phyloP scores from a whole-genome alignment of 2,329 filamentous ascomycete genomes.

The Peltaster fructicola region DNA sequence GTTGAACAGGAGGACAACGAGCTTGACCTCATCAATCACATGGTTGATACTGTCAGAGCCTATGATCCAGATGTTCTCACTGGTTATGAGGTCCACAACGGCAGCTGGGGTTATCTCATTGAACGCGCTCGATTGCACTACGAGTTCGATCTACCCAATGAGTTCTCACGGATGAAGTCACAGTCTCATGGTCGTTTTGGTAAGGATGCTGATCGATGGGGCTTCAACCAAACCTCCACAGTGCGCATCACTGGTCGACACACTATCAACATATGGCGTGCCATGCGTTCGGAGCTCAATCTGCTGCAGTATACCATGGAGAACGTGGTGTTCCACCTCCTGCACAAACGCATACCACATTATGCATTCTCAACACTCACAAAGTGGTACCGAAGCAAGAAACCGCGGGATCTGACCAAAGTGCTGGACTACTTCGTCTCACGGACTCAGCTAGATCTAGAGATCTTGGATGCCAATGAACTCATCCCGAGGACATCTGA shows the following conservation, averaged over 20 bases:
- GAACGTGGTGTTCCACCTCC: constrained; percentile 79
- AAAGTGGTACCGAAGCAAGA: constrained; percentile 57
- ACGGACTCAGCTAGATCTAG: constrained; percentile 65
- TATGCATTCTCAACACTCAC: constrained; percentile 68
- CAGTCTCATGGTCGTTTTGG: constrained; percentile 70
- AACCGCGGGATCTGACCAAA: constrained; percentile 51
- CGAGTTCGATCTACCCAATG: constrained; percentile 78
- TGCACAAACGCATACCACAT: constrained; percentile 76
- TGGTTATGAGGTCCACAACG: constrained; percentile 84
- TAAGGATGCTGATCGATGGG: constrained; percentile 78
- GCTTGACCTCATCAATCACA: constrained; percentile 65
- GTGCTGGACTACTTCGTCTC: constrained; percentile 61
- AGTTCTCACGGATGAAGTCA: constrained; percentile 74
- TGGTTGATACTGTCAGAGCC: constrained; percentile 69
- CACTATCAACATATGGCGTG: constrained; percentile 93
- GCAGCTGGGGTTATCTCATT: constrained; percentile 90
- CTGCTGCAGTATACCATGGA: constrained; percentile 91
- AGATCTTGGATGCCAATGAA: constrained; percentile 81
- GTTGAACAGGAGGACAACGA: constrained; percentile 63
- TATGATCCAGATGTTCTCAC: constrained; percentile 86
- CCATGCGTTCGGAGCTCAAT: constrained; percentile 85
- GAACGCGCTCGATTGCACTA: constrained; percentile 75
- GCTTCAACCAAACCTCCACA: constrained; percentile 82
- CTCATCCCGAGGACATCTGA: constrained; percentile 79
- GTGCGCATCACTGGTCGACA: constrained; percentile 86